Percentiles rank a stretch among this genome's conserved stretches.
Conservation (phyloP, 306 rosid species). For the Cicer judaicum region DNA sequence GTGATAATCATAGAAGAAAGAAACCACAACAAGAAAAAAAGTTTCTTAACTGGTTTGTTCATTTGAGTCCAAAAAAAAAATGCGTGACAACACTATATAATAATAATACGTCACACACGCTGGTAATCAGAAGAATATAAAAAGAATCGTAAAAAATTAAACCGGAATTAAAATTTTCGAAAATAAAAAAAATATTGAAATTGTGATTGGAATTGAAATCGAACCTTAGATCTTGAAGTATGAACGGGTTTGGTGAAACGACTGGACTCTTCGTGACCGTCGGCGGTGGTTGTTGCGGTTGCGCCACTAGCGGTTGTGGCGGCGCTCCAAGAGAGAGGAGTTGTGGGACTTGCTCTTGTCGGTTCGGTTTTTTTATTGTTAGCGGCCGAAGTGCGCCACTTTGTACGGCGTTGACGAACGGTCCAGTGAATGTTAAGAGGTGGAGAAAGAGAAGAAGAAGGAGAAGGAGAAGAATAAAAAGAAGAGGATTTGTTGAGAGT, state of each 20-base stretch:
- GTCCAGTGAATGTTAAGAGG: conserved; percentile 55
- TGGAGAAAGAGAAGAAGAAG: neutral
- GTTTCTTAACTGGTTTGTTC: conserved; percentile 26
- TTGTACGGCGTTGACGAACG: conserved; percentile 67
- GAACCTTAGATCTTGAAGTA: conserved; percentile 73
- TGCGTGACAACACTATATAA: neutral
- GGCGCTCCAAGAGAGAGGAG: conserved; percentile 80
- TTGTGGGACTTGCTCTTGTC: conserved; percentile 69
- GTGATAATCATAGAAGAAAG: conserved; percentile 20
- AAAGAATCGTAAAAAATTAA: neutral
- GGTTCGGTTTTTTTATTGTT: conserved; percentile 40
- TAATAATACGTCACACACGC: conserved; percentile 1
- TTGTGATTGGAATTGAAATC: neutral
- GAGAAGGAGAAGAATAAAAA: conserved; percentile 27
- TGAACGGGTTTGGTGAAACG: conserved; percentile 37
- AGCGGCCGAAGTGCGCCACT: conserved; percentile 14
- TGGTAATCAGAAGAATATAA: neutral
- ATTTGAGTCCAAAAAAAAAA: too few species aligned
- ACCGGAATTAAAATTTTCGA: neutral
- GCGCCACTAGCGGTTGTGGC: conserved; percentile 51
- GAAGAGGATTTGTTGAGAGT: conserved; percentile 35
- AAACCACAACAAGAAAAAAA: conserved; percentile 1
- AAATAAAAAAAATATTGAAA: neutral
- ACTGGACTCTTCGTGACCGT: conserved; percentile 62
- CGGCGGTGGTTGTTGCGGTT: conserved; percentile 48